Conservation (phyloP, 2,329 filamentous ascomycete species). For the Fusarium brachygibbosum region DNA sequence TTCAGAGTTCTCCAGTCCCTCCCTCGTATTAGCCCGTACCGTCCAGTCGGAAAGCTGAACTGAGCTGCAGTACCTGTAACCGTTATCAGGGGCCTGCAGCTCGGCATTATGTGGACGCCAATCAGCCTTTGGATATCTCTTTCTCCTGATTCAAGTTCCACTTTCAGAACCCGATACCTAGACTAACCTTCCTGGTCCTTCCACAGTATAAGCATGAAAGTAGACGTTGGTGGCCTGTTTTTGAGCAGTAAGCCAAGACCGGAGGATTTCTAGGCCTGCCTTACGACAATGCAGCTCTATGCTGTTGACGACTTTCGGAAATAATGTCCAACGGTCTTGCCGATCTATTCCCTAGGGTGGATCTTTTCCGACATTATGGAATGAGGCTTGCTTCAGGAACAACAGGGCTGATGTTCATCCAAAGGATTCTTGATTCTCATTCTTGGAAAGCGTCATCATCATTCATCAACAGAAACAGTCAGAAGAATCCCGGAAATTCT, state of each 20-base stretch:
- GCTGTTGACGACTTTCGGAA: neutral
- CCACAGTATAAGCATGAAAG: neutral
- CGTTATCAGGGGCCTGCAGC: neutral
- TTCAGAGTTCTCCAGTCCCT: rapidly evolving
- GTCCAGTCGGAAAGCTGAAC: neutral
- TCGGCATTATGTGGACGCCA: neutral
- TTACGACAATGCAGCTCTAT: neutral
- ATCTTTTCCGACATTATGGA: conserved; percentile 4
- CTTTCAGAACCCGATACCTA: neutral
- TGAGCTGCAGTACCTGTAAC: neutral
- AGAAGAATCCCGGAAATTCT: neutral
- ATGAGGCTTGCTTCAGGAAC: conserved; percentile 1
- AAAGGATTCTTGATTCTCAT: neutral
- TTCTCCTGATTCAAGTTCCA: conserved; percentile 16
- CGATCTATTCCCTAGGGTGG: conserved; percentile 17
- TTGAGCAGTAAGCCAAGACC: conserved; percentile 1
- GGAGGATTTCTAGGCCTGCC: neutral
- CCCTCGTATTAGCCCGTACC: neutral
- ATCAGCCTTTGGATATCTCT: neutral
- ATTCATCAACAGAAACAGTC: neutral
- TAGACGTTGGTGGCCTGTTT: neutral
- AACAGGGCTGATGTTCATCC: conserved; percentile 3
- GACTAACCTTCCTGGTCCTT: neutral
- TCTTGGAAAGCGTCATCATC: neutral
- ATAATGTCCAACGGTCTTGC: neutral